Evolutionary conservation across 2,329 filamentous ascomycete genomes (phyloP).

Genomic region (Pyrenophora teres): DNA sequence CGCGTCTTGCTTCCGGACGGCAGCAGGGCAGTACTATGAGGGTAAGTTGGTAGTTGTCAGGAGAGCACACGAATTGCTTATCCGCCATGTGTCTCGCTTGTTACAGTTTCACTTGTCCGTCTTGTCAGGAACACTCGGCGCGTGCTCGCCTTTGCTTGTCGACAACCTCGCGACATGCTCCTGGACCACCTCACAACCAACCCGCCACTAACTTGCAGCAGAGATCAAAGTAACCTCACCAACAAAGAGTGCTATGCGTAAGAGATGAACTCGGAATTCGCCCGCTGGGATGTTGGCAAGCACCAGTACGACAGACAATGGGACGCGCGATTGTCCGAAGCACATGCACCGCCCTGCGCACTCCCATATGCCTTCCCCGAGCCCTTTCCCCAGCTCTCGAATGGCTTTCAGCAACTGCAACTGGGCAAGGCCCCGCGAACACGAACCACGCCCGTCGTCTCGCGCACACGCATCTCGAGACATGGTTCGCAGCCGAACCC

Average conservation of each 20-base stretch:
- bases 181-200: constrained; percentile 1
- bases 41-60: constrained; percentile 42
- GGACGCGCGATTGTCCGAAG: constrained; percentile 30
- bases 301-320: constrained; percentile 40
- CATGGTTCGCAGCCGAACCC: constrained; percentile 44
- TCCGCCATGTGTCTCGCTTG: constrained; percentile 17
- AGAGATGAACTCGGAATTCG: constrained; percentile 46
- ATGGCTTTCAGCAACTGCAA: constrained; percentile 35
- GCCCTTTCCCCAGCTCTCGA: constrained; percentile 28
- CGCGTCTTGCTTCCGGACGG: constrained; percentile 20
- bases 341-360: constrained; percentile 25
- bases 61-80: constrained; percentile 17
- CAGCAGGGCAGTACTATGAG: constrained; percentile 40
- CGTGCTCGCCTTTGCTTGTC: constrained; percentile 11
- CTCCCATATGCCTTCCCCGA: constrained; percentile 37
- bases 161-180: constrained; percentile 12
- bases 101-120: constrained; percentile 8
- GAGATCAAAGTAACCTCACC: constrained; percentile 25
- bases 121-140: constrained; percentile 7
- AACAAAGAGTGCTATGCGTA: constrained; percentile 41
- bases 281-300: constrained; percentile 40
- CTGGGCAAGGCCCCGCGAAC: constrained; percentile 34
- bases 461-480: constrained; percentile 42
- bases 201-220: constrained; percentile 33
- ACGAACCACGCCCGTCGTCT: constrained; percentile 41